A percentile compares a stretch with the other conserved stretches of the same genome.
phyloP scores from a whole-genome alignment of 2,329 filamentous ascomycete genomes.

The Catunica adiposa region DNA sequence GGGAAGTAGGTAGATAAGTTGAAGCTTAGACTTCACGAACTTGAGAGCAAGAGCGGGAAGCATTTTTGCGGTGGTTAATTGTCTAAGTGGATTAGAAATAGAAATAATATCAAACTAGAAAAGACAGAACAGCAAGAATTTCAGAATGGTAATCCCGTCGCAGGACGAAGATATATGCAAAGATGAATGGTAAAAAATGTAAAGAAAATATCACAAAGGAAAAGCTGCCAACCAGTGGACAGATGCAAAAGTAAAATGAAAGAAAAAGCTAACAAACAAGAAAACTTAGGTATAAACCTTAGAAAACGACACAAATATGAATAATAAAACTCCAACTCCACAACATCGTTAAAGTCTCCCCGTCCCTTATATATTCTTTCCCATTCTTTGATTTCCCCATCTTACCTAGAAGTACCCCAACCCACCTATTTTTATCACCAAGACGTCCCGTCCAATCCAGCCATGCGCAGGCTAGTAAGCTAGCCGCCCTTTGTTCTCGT shows the following conservation, averaged over 20 bases:
- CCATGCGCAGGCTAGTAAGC: too few species aligned
- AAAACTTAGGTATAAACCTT: background rate
- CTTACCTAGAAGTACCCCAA: too few species aligned
- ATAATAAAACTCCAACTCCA: background rate
- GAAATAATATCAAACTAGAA: background rate
- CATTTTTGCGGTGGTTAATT: conserved; percentile 1
- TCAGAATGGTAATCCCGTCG: background rate
- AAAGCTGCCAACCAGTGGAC: background rate
- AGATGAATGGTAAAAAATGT: too few species aligned
- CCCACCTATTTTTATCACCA: too few species aligned
- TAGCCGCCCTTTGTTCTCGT: too few species aligned
- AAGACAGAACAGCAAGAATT: background rate
- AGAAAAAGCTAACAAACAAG: background rate
- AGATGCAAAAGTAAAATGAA: background rate
- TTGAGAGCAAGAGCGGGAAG: conserved; percentile 6
- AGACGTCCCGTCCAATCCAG: too few species aligned
- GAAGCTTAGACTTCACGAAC: conserved; percentile 13
- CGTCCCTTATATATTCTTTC: background rate
- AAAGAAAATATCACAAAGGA: too few species aligned
- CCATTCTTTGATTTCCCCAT: too few species aligned
- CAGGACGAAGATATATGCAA: background rate
- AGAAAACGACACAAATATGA: background rate
- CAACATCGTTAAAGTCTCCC: background rate
- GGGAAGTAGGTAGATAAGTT: conserved; percentile 23
- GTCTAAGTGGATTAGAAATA: background rate